Conservation (phyloP, 2,329 filamentous ascomycete species). For the Penicillium sp. region DNA sequence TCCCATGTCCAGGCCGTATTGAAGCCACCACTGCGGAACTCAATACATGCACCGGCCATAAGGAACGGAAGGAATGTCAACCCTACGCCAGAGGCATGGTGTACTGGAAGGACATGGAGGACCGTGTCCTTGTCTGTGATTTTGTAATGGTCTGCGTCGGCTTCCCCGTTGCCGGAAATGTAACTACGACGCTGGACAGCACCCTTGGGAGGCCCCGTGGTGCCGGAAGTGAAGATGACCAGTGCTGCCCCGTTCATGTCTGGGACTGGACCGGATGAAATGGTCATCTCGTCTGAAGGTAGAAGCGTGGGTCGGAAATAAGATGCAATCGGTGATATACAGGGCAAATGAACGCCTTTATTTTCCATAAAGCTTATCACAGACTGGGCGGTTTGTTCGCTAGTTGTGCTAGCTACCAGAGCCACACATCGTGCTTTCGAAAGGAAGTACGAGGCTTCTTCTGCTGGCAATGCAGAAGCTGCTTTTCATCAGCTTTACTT, state of each 20-base stretch:
- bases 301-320: slow-evolving; percentile 17
- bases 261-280: slow-evolving; percentile 31
- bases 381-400: slow-evolving; percentile 14
- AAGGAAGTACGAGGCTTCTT: slow-evolving; percentile 36
- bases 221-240: slow-evolving; percentile 42
- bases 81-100: slow-evolving; percentile 47
- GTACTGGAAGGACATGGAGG: slow-evolving; percentile 49
- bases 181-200: slow-evolving; percentile 42
- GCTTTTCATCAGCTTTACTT: neutral
- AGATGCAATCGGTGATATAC: slow-evolving; percentile 27
- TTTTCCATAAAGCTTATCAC: slow-evolving; percentile 18
- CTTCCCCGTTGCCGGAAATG: slow-evolving; percentile 24
- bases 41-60: slow-evolving; percentile 45
- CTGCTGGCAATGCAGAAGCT: slow-evolving; percentile 29
- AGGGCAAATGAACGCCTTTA: slow-evolving; percentile 15
- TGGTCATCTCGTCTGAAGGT: slow-evolving; percentile 18
- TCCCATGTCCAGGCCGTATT: slow-evolving; percentile 46
- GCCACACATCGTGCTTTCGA: slow-evolving; percentile 20
- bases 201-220: slow-evolving; percentile 39
- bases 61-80: slow-evolving; percentile 48
- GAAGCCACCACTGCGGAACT: slow-evolving; percentile 47
- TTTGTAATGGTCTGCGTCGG: slow-evolving; percentile 39
- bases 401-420: slow-evolving; percentile 13
- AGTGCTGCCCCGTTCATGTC: slow-evolving; percentile 34
- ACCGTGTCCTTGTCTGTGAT: slow-evolving; percentile 35